Conservation (phyloP, 148 eudicot genomes). For the Camellia lanceoleosa region DNA sequence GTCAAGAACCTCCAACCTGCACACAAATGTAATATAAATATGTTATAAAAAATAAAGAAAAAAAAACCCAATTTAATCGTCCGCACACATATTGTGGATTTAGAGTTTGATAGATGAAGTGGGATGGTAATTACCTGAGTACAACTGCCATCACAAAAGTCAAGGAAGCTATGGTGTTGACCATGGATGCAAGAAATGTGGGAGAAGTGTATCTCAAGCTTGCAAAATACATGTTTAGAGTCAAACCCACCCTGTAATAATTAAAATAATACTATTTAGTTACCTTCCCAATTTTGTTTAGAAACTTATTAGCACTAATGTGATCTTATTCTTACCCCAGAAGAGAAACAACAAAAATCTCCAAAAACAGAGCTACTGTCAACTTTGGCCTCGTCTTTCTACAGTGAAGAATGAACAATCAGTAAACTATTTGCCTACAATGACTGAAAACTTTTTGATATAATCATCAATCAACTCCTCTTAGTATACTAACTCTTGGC, state of each 20-base stretch:
- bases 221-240: conserved; percentile 74
- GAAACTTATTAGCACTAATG: background rate
- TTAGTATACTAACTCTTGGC: no score
- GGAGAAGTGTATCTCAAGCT: conserved; percentile 78
- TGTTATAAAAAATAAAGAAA: background rate
- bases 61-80: no score
- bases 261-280: background rate
- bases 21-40: background rate
- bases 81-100: no score
- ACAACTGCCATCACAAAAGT: conserved; percentile 66
- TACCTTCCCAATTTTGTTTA: background rate
- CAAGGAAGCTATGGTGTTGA: conserved; percentile 65
- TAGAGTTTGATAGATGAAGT: background rate
- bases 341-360: conserved; percentile 67
- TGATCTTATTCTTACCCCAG: conserved; percentile 66
- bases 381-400: conserved; percentile 71
- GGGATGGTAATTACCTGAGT: conserved; percentile 42
- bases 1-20: conserved; percentile 61
- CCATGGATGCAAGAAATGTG: conserved; percentile 66
- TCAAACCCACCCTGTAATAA: conserved; percentile 63
- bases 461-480: background rate
- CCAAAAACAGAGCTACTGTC: conserved; percentile 53
- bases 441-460: background rate
- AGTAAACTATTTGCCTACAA: background rate
- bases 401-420: conserved; percentile 23